Percentiles rank a stretch among this genome's conserved stretches.
Evolutionary conservation across 208 protist genomes (phyloP).

Genomic region (Novymonas esmeraldas): DNA sequence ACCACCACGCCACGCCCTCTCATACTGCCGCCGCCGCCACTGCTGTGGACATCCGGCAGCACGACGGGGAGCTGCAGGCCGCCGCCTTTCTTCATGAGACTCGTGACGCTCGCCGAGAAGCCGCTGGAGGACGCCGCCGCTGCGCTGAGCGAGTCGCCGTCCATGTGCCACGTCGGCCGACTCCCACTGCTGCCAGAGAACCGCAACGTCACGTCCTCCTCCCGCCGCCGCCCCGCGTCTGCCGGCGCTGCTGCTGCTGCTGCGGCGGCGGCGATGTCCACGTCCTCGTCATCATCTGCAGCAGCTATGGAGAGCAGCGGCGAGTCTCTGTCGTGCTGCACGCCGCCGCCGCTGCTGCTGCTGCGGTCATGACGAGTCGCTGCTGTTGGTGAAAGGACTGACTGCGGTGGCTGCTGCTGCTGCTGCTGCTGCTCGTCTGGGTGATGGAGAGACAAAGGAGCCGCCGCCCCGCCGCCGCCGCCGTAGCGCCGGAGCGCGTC

Average conservation of each 20-base stretch:
- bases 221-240: neutral
- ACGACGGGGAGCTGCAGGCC: conserved; percentile 20
- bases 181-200: neutral
- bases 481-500: neutral
- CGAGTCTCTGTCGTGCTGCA: neutral
- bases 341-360: no score
- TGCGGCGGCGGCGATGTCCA: neutral
- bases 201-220: neutral
- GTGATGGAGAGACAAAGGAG: no score
- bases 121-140: conserved; percentile 4
- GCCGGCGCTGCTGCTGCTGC: neutral
- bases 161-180: neutral
- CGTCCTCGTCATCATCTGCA: conserved; percentile 1
- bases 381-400: neutral
- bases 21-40: neutral
- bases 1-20: neutral
- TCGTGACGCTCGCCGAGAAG: neutral
- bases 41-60: conserved; percentile 4
- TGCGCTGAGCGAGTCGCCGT: neutral
- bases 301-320: conserved; percentile 12
- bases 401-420: neutral
- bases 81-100: neutral
- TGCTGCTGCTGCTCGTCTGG: neutral
- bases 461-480: no score
- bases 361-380: neutral